Evolutionary conservation across 2,329 filamentous ascomycete species (phyloP).

Genomic region (Clonostachys sp.): DNA sequence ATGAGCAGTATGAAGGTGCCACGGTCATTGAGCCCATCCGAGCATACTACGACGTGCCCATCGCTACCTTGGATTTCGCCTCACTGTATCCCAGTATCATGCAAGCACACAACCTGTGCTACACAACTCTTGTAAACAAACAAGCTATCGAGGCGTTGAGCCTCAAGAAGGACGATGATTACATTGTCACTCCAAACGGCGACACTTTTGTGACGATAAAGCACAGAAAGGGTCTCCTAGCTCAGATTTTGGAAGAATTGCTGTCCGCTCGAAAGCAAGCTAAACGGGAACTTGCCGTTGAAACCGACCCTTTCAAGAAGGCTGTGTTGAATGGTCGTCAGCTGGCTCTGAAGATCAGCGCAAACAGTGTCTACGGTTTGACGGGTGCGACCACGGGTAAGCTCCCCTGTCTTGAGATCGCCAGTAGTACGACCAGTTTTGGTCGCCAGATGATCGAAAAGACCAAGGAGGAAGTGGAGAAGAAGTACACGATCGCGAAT

Average conservation of each 20-base stretch:
- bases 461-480: constrained; percentile 93
- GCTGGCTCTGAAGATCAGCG: constrained; percentile 90
- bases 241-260: constrained; percentile 94
- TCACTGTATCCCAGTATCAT: constrained; percentile 99
- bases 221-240: constrained; percentile 84
- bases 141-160: constrained; percentile 69
- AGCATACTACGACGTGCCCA: constrained; percentile 90
- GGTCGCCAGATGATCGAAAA: constrained; percentile 98
- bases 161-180: constrained; percentile 85
- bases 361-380: constrained; percentile 96
- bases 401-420: constrained; percentile 88
- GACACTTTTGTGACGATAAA: constrained; percentile 89
- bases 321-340: constrained; percentile 97
- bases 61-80: constrained; percentile 97
- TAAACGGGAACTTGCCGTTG: constrained; percentile 81
- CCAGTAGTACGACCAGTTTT: constrained; percentile 94
- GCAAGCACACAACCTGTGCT: constrained; percentile 96
- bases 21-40: constrained; percentile 95
- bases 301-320: constrained; percentile 96
- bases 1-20: constrained; percentile 95
- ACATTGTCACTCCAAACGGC: constrained; percentile 91
- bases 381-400: constrained; percentile 96
- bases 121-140: constrained; percentile 80
- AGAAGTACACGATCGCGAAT: constrained; percentile 84
- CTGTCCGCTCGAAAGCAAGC: constrained; percentile 89